Evolutionary conservation across 208 protist species (phyloP).

Genomic region (Crithidia thermophila): DNA sequence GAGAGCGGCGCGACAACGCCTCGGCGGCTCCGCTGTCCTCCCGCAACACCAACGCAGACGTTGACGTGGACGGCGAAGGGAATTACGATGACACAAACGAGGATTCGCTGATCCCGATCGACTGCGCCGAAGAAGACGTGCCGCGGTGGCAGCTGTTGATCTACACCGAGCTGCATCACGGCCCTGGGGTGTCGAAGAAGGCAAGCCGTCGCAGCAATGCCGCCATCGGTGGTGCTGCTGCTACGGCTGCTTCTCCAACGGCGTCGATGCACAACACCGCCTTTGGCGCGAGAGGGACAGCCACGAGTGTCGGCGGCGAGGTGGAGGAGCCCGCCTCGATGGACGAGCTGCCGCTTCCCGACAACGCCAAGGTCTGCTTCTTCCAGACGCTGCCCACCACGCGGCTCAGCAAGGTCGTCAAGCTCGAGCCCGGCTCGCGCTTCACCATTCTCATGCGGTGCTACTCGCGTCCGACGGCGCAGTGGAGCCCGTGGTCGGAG

Average conservation of each 20-base stretch:
- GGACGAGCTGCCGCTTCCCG: slow-evolving; percentile 25
- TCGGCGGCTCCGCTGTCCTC: neutral
- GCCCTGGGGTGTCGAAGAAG: neutral
- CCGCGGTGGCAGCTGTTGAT: slow-evolving; percentile 74
- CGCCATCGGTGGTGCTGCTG: neutral
- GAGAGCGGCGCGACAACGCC: neutral
- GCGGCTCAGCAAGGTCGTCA: slow-evolving; percentile 77
- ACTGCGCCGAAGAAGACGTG: slow-evolving; percentile 30
- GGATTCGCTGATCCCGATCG: neutral
- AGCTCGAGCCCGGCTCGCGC: slow-evolving; percentile 59
- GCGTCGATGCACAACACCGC: neutral
- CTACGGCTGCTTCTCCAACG: neutral
- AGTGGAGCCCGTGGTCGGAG: slow-evolving; percentile 81
- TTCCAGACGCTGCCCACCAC: slow-evolving; percentile 52
- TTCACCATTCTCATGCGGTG: slow-evolving; percentile 70
- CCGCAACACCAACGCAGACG: neutral
- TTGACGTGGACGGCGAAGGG: neutral
- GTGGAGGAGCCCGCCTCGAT: slow-evolving; percentile 5
- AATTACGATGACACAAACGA: neutral
- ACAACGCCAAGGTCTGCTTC: slow-evolving; percentile 28
- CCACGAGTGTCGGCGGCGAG: neutral
- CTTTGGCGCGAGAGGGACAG: neutral
- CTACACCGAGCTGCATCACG: slow-evolving; percentile 22
- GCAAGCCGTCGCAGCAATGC: neutral
- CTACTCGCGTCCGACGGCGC: slow-evolving; percentile 27